phyloP scores from a whole-genome alignment of 192 early-diverging fungal species.

The Coemansia guatemalensis region DNA sequence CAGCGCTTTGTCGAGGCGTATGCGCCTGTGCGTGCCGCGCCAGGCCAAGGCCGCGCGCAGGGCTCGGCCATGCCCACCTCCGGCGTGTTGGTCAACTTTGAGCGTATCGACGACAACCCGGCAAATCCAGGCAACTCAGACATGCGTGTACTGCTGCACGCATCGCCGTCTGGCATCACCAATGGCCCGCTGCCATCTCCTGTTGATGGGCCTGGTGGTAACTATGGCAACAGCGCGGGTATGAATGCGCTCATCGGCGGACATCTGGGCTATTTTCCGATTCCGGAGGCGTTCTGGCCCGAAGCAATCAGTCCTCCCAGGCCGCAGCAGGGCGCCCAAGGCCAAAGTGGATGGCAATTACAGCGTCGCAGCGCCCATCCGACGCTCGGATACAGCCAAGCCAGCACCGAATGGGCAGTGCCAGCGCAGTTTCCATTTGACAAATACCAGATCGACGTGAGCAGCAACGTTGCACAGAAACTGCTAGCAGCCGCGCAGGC shows the following conservation, averaged over 20 bases:
- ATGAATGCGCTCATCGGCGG: conserved; percentile 39
- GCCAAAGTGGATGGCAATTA: conserved; percentile 36
- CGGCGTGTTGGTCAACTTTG: conserved; percentile 67
- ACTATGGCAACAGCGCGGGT: conserved; percentile 40
- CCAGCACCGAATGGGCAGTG: conserved; percentile 59
- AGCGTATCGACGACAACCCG: conserved; percentile 56
- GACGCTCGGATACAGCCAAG: conserved; percentile 57
- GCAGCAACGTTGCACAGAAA: conserved; percentile 59
- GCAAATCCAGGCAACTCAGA: conserved; percentile 41
- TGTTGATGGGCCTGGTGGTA: conserved; percentile 17
- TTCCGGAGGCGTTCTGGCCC: conserved; percentile 76
- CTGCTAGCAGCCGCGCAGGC: conserved; percentile 52
- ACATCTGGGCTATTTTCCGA: conserved; percentile 63
- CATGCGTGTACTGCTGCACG: conserved; percentile 35
- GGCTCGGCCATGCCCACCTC: conserved; percentile 25
- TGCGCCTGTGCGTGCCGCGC: conserved; percentile 20
- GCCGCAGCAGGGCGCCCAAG: conserved; percentile 2
- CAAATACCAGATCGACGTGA: conserved; percentile 68
- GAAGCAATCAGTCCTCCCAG: conserved; percentile 38
- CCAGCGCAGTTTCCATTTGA: conserved; percentile 75
- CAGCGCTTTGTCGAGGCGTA: conserved; percentile 67
- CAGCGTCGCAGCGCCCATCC: conserved; percentile 63
- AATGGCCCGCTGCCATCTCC: conserved; percentile 41
- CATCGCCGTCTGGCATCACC: conserved; percentile 32
- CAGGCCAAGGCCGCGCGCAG: conserved; percentile 20